Base-by-base conservation (phyloP, 2,329 filamentous ascomycete species). In the Chrysoporthe austroafricana region DNA sequence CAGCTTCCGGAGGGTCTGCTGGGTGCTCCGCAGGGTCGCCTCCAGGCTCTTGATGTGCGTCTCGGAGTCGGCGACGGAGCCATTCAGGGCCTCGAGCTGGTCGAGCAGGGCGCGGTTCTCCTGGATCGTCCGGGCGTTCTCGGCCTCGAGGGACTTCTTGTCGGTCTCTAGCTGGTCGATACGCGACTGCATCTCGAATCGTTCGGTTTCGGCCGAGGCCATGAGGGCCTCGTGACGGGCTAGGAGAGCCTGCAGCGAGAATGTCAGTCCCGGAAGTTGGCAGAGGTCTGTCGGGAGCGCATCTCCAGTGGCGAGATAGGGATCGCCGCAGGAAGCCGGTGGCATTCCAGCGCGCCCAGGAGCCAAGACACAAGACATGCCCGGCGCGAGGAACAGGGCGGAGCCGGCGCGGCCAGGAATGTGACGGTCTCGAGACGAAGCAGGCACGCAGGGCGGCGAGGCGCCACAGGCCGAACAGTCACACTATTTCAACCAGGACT, bases 161-260 rank as follows among this genome's bases (percentile, higher is more conserved):
- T 89, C 87, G 73, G 79, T 79, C 80, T 97, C 93, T 63, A 99
- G 84, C 71, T 85, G 85, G 73, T 91, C 90, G 76, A 97, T 94
- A 70, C 87, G 91, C 59, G 83, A 79, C 57, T 87, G 85, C 80
- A 97, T 88, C 70, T 90, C 87, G 70, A 85, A 82, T 69, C 94
- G 91, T 77, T 97, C 94, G 73, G 89, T 88, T 82, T 97, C 94
- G 69, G 94, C 93, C 78, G 97, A 93, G 73, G 90, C 90, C 85
- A 97, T 95, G 80, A 97, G 97, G 69, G 92, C 89, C 83, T 98
- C 94, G 86, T 99, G 94, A 74, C 95, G 91, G 71, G 91, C 89
- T 54, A 99, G 88, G 66, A 99, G 85, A 69, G 94, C 94, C 96
- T 98, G 89, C 68, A 91, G 79, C 64, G 86, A 82, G 80, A 88